Percentiles rank a stretch among this genome's conserved stretches.
phyloP scores from a whole-genome alignment of 164 flowering plant genomes.

The Paratinospora sagittata region DNA sequence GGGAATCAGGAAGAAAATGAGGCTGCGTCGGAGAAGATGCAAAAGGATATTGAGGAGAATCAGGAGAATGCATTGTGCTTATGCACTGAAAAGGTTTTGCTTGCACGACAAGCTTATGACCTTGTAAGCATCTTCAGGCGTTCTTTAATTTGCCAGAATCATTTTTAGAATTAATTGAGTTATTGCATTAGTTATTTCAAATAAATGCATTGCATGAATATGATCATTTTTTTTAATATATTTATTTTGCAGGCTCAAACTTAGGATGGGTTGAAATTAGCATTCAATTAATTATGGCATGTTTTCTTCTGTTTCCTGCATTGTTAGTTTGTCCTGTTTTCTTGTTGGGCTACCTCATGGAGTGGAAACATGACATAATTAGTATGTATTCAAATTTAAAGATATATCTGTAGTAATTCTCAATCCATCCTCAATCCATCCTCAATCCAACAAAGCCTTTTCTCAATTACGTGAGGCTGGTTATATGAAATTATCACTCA shows the following conservation, averaged over 20 bases:
- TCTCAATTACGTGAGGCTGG: too few species aligned
- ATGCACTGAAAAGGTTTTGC: slow-evolving; percentile 91
- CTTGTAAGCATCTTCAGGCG: slow-evolving; percentile 40
- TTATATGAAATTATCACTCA: too few species aligned
- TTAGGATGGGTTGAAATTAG: not conserved
- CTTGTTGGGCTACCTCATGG: too few species aligned
- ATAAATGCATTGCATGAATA: too few species aligned
- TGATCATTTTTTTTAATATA: too few species aligned
- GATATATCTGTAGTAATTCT: not conserved
- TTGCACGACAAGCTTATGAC: slow-evolving; percentile 92
- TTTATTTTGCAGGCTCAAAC: not conserved
- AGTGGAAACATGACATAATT: too few species aligned
- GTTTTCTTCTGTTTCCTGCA: not conserved
- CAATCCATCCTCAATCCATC: too few species aligned
- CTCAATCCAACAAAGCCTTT: too few species aligned
- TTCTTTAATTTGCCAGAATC: not conserved
- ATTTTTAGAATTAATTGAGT: not conserved
- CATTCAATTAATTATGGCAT: not conserved
- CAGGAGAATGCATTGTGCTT: slow-evolving; percentile 91
- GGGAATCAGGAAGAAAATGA: slow-evolving; percentile 51
- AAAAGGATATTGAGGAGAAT: slow-evolving; percentile 71
- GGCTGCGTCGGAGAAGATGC: slow-evolving; percentile 54
- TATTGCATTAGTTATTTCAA: not conserved
- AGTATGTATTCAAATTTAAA: too few species aligned
- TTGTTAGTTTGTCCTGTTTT: not conserved